A percentile compares a stretch with the other conserved stretches of the same genome.
Evolutionary conservation across 129 eudicot species (phyloP).

Genomic region (Solidago caesia): DNA sequence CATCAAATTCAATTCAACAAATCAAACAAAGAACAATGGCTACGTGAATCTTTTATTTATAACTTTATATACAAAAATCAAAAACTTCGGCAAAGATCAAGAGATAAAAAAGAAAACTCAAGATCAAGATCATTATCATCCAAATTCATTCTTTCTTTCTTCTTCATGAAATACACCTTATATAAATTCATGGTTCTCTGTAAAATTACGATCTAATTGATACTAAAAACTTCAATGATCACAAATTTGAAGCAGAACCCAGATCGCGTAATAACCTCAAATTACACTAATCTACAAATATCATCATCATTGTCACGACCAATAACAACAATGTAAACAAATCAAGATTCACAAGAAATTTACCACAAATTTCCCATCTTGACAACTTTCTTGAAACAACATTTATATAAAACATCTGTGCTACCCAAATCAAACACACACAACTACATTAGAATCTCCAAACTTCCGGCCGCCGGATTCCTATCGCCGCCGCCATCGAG

Average conservation of each 20-base stretch:
- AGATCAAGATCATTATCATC: constrained; percentile 40
- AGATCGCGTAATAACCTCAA: constrained; percentile 31
- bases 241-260: constrained; percentile 19
- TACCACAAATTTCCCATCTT: constrained; percentile 28
- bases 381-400: constrained; percentile 5
- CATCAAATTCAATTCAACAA: no score
- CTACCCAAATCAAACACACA: no score
- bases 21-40: neutral
- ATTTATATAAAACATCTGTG: no score
- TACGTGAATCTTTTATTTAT: neutral
- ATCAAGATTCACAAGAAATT: constrained; percentile 33
- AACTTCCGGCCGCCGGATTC: no score
- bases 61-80: constrained; percentile 8
- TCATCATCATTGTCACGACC: constrained; percentile 18
- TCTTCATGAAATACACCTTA: constrained; percentile 27
- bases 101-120: constrained; percentile 26
- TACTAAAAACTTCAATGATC: constrained; percentile 22
- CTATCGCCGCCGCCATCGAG: no score
- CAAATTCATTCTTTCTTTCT: constrained; percentile 29
- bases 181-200: constrained; percentile 27
- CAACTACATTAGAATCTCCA: no score
- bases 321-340: constrained; percentile 22
- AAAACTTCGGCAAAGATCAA: constrained; percentile 17
- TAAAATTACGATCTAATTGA: constrained; percentile 26
- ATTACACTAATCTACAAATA: neutral